A percentile compares a stretch with the other conserved stretches of the same genome.
Evolutionary conservation across 345 rosid species (phyloP).

Genomic region (Populus alba): DNA sequence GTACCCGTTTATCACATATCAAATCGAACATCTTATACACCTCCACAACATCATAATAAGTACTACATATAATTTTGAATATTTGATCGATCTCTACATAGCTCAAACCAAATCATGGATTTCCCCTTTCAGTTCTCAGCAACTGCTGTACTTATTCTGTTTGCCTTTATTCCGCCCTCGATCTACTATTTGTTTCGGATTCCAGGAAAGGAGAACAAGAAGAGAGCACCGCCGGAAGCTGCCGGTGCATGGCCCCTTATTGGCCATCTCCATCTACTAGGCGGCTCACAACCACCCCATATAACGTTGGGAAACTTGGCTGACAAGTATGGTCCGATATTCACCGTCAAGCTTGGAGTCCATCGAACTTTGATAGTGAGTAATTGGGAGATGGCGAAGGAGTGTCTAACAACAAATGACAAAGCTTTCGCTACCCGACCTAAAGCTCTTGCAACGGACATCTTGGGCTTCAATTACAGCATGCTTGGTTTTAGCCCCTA

Average conservation of each 20-base stretch:
- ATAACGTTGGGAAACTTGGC: slow-evolving; percentile 31
- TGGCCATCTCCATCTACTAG: slow-evolving; percentile 14
- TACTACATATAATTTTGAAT: too few species aligned
- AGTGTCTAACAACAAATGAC: slow-evolving; percentile 37
- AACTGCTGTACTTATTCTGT: neutral
- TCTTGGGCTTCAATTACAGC: slow-evolving; percentile 21
- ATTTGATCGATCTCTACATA: too few species aligned
- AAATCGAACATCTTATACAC: too few species aligned
- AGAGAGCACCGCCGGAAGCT: neutral
- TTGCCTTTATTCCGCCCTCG: neutral
- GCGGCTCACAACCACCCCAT: slow-evolving; percentile 27
- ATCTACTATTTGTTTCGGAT: neutral
- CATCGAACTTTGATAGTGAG: slow-evolving; percentile 26
- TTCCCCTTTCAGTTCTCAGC: neutral
- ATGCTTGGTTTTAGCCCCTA: slow-evolving; percentile 23
- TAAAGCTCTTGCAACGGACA: neutral
- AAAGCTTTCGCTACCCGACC: slow-evolving; percentile 27
- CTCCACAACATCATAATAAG: too few species aligned
- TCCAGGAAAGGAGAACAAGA: neutral
- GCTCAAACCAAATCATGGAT: neutral
- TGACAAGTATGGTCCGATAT: slow-evolving; percentile 32
- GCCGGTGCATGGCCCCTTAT: slow-evolving; percentile 12
- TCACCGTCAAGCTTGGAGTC: slow-evolving; percentile 33
- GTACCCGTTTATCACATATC: too few species aligned
- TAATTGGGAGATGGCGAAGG: slow-evolving; percentile 28